Evolutionary conservation across 805 yeast species (phyloP).

Genomic region (Starmerella vitae): DNA sequence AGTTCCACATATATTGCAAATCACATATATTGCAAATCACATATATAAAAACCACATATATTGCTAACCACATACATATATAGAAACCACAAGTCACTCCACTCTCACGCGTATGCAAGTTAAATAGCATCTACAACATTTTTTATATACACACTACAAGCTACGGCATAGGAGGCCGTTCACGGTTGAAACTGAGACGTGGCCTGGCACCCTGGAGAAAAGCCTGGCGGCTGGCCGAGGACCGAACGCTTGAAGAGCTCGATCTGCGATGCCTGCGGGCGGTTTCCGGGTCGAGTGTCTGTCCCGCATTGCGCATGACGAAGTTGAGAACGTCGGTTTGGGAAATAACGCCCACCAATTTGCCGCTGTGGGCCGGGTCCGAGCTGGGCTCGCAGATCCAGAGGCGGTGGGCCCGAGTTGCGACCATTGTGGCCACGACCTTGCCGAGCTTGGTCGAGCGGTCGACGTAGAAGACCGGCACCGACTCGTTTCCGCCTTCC

Average conservation of each 20-base stretch:
- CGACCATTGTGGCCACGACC: slow-evolving; percentile 87
- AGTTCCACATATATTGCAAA: no score
- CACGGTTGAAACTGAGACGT: slow-evolving; percentile 16
- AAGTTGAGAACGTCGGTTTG: slow-evolving; percentile 78
- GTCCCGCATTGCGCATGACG: slow-evolving; percentile 63
- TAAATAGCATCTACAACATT: no score
- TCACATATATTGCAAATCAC: no score
- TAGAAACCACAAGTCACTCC: no score
- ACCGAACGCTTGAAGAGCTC: slow-evolving; percentile 20
- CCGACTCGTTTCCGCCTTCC: slow-evolving; percentile 80
- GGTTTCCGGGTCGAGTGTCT: slow-evolving; percentile 60
- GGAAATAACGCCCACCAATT: slow-evolving; percentile 79
- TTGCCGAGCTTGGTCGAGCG: slow-evolving; percentile 67
- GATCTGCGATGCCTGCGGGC: slow-evolving; percentile 79
- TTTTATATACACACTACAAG: no score
- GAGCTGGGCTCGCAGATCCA: slow-evolving; percentile 29
- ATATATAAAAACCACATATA: no score
- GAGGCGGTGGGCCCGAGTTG: slow-evolving; percentile 78
- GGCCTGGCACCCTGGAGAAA: slow-evolving; percentile 12
- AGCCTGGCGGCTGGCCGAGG: slow-evolving; percentile 16
- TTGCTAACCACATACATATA: no score
- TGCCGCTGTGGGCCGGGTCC: slow-evolving; percentile 40
- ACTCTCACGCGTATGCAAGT: no score
- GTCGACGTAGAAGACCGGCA: slow-evolving; percentile 90
- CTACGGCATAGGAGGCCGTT: slow-evolving; percentile 4